Conservation (phyloP, 768 basidiomycete genomes). For the Russula foetens region DNA sequence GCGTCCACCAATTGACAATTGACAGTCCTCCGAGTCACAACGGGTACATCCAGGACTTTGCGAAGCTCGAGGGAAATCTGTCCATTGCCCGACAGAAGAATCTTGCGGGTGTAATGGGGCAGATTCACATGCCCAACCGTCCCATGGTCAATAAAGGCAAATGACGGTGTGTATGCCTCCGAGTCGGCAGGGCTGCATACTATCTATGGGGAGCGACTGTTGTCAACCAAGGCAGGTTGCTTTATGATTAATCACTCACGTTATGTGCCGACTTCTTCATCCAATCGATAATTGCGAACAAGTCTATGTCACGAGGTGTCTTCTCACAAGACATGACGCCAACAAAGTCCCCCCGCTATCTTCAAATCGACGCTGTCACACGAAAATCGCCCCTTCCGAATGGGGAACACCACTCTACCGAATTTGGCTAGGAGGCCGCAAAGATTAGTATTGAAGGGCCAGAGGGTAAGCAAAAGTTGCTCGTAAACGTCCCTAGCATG, state of each 20-base stretch:
- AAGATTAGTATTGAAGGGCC: background rate
- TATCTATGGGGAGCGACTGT: background rate
- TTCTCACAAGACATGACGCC: background rate
- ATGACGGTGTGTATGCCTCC: background rate
- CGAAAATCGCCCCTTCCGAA: background rate
- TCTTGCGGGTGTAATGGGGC: background rate
- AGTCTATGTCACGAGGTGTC: background rate
- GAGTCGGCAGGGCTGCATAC: background rate
- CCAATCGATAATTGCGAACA: background rate
- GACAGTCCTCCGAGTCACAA: background rate
- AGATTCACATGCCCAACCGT: background rate
- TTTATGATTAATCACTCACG: background rate
- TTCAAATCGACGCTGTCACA: background rate
- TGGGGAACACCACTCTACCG: background rate
- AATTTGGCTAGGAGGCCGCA: background rate
- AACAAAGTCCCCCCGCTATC: background rate
- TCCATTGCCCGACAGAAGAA: background rate
- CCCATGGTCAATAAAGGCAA: background rate
- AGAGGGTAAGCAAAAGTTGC: background rate
- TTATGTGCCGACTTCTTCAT: background rate
- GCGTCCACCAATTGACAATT: background rate
- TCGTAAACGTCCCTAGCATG: background rate
- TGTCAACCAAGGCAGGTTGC: background rate
- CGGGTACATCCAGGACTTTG: background rate
- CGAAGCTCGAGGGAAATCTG: background rate